Evolutionary conservation across 768 basidiomycete species (phyloP).

Genomic region (Sarcodon sp.): DNA sequence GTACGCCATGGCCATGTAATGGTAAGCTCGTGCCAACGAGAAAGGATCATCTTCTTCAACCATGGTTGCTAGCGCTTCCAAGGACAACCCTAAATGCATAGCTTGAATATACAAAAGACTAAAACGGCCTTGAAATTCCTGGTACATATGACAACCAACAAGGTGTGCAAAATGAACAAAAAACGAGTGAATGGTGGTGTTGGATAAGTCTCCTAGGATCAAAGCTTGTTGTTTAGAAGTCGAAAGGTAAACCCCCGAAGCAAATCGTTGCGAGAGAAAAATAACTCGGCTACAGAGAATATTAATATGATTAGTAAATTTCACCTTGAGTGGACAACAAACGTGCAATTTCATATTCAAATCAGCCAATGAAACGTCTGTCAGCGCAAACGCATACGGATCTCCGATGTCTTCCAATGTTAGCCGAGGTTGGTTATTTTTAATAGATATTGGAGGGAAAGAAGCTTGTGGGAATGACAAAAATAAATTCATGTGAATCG

Average conservation of each 20-base stretch:
- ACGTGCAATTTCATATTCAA: not conserved
- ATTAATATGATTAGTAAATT: not conserved
- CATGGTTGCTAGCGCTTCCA: not conserved
- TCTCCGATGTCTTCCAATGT: not conserved
- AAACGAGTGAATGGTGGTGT: conserved; percentile 9
- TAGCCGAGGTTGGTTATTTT: not conserved
- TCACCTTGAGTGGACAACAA: not conserved
- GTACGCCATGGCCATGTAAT: not conserved
- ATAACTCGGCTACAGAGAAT: conserved; percentile 7
- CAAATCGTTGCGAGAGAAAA: conserved; percentile 10
- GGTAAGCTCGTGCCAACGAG: not conserved
- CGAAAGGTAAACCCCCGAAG: conserved; percentile 10
- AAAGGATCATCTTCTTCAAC: not conserved
- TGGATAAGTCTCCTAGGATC: conserved; percentile 11
- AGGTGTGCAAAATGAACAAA: conserved; percentile 12
- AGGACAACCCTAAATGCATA: not conserved
- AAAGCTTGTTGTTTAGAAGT: conserved; percentile 11
- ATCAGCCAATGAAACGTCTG: not conserved
- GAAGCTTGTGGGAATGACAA: not conserved
- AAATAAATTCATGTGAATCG: too few relatives aligned
- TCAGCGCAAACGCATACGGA: not conserved
- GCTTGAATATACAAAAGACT: not conserved
- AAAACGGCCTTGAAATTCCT: not conserved
- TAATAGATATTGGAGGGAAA: not conserved
- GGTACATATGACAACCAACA: conserved; percentile 12